Evolutionary conservation across 208 protist species (phyloP), one percentile per base, ranked within the genome.

Genomic region (Plasmodiophora brassicae): DNA sequence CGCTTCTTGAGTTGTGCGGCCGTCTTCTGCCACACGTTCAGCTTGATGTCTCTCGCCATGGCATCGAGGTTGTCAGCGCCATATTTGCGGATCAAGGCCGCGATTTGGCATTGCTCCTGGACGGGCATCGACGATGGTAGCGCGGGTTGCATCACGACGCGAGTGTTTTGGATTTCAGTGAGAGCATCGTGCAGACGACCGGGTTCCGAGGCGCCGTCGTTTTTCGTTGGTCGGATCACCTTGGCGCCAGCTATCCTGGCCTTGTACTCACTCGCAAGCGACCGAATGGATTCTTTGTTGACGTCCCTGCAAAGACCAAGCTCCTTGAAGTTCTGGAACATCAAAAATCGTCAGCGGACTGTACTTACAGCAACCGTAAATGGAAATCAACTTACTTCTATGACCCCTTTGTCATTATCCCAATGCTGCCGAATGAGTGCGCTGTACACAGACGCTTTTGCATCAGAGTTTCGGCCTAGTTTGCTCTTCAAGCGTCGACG

Each of bases 1-100:
- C 65, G 65, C 20, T 5, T 36, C n/a, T 38, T 5, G 14, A 78
- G 65, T 32, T 78, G 65, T n/a, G 65, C 65, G 65, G 32, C n/a
- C 65, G 65, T 78, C 65, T 78, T 78, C 65, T 78, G 65, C 14
- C 5, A 32, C 41, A 8, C 5, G n/a, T 78, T 78, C 65, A 78
- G 65, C n/a, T 78, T 78, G n/a, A 5, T 5, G 41, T 78, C 65
- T 8, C n/a, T 5, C 10, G 65, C 5, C 65, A 78, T 78, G 10
- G 65, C 65, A n/a, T 78, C 65, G 32, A 78, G 14, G 65, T 78
- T 32, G 5, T 78, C 65, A 57, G 50, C 50, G 14, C 65, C 65
- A 38, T 78, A 78, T 78, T 78, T 78, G 32, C n/a, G 32, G 32
- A 78, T 38, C 65, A 78, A 38, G 32, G 5, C 65, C 65, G 14